These are phyloP conservation scores for Xerocomus spinulosus DNA, from an alignment of 768 basidiomycete genomes.

Conservation along the genomic window DNA sequence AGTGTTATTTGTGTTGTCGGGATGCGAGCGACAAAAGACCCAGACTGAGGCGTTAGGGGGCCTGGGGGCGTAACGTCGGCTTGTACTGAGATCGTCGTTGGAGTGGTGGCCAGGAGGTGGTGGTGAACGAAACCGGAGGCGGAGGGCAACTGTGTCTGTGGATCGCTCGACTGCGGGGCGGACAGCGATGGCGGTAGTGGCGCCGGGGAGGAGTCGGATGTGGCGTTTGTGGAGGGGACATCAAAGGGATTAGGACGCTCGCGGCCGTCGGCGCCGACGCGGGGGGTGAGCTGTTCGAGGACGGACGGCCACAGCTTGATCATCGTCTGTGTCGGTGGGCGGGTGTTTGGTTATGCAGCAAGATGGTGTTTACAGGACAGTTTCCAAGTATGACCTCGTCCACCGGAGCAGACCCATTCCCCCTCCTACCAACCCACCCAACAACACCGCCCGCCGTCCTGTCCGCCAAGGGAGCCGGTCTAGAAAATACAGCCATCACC, in stretches of 20 bases:
- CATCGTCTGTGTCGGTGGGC: conserved; percentile 46
- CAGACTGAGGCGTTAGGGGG: conserved; percentile 44
- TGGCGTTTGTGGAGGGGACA: conserved; percentile 27
- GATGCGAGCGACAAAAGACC: conserved; percentile 45
- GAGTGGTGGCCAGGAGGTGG: conserved; percentile 20
- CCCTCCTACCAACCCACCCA: conserved; percentile 58
- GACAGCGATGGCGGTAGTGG: conserved; percentile 3
- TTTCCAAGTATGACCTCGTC: conserved; percentile 30
- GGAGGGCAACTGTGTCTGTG: conserved; percentile 12
- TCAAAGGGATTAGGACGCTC: conserved; percentile 65
- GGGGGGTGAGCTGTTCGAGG: conserved; percentile 60
- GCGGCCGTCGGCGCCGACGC: conserved; percentile 38
- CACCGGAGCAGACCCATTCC: conserved; percentile 46
- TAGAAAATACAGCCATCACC: conserved; percentile 20
- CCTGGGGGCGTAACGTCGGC: conserved; percentile 41
- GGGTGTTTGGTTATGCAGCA: conserved; percentile 6
- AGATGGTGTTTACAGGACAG: conserved; percentile 9
- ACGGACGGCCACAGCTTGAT: conserved; percentile 63
- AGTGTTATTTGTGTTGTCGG: conserved; percentile 67
- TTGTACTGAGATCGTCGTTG: conserved; percentile 21
- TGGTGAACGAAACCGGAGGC: conserved; percentile 23
- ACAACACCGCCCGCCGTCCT: conserved; percentile 41
- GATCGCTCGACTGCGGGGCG: conserved; percentile 3
- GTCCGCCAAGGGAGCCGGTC: conserved; percentile 56
- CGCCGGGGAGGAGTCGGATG: conserved; percentile 17